Base-by-base conservation (phyloP, 257 asterid genomes). In the Solanum chiquidenum region DNA sequence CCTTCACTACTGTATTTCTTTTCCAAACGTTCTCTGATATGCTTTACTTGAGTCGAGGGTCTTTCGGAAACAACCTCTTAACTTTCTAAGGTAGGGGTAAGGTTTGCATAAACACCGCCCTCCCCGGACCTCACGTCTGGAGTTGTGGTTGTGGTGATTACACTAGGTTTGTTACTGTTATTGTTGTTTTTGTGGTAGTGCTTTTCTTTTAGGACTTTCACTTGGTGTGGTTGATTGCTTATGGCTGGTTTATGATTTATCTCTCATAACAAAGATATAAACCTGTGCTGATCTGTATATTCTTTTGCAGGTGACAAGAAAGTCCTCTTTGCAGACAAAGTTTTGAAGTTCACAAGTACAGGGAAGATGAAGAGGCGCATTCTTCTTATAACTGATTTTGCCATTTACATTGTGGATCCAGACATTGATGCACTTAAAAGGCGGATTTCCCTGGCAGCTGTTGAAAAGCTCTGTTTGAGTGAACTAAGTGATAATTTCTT, bases 381-480 rank as follows among this genome's bases (percentile, higher is more conserved):
- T 34, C 95, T 95, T 93, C 91, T 97, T 60, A 90, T 97, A 79
- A 93, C 99, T 49, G 98, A 95, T 90, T 95, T 92, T 90, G 98
- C 98, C 62, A 87, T 95, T 72, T 97, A 97, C 91, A 88, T 95
- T 79, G 89, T 92, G 87, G 98, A 97, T 92, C 98, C 98, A 8
- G 93, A 93, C 12, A 91, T 94, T 5, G 94, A 95, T 90, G 90
- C 93, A 42, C 98, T 97, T 87, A 95, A 94, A 92, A 92, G 99
- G 91, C 92, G 99, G 92, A 93, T 97, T 88, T 93, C 99, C 83
- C 94, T 95, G 60, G 98, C 99, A 20, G 98, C 99, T 89, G 99
- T 97, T 89, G 99, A 97, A 91, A 97, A 91, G 91, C 91, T 97
- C 84, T 93, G 93, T 90, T 91, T 95, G 91, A 97, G 99, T 89